Conservation (phyloP, 176 grass and related monocot genomes). For the Aegilops umbellulata region DNA sequence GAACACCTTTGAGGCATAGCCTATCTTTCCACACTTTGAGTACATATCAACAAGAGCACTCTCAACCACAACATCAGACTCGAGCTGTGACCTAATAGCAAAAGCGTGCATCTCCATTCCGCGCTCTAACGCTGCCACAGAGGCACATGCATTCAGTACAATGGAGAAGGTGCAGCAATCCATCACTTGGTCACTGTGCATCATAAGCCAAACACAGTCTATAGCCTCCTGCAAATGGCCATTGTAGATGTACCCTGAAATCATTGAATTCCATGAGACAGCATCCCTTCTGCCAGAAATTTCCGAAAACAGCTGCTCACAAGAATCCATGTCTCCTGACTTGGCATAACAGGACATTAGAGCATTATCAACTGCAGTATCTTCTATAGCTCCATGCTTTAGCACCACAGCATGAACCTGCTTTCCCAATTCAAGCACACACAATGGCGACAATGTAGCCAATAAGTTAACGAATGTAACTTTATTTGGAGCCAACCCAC, state of each 20-base stretch:
- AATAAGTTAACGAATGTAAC: slow-evolving; percentile 78
- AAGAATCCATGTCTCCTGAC: slow-evolving; percentile 66
- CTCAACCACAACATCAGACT: slow-evolving; percentile 65
- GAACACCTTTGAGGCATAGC: slow-evolving; percentile 78
- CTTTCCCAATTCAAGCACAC: slow-evolving; percentile 56
- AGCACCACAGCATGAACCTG: slow-evolving; percentile 65
- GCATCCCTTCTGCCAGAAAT: slow-evolving; percentile 67
- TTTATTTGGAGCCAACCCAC: slow-evolving; percentile 57
- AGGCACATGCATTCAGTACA: slow-evolving; percentile 73
- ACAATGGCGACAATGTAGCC: slow-evolving; percentile 50
- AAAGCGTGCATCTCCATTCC: slow-evolving; percentile 88
- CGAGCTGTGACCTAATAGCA: slow-evolving; percentile 60
- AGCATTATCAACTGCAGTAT: slow-evolving; percentile 64
- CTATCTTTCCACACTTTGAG: slow-evolving; percentile 77
- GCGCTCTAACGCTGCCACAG: slow-evolving; percentile 59
- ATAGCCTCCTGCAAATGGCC: slow-evolving; percentile 71
- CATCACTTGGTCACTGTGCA: slow-evolving; percentile 58
- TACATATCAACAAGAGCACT: slow-evolving; percentile 89
- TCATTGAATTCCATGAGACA: slow-evolving; percentile 81
- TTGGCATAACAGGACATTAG: slow-evolving; percentile 81
- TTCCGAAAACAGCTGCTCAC: slow-evolving; percentile 50
- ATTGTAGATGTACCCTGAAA: slow-evolving; percentile 77
- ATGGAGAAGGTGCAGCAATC: slow-evolving; percentile 70
- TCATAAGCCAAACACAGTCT: slow-evolving; percentile 77
- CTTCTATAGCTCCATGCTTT: slow-evolving; percentile 59